phyloP scores from a whole-genome alignment of 345 rosid species.

The Limnanthes douglasii region DNA sequence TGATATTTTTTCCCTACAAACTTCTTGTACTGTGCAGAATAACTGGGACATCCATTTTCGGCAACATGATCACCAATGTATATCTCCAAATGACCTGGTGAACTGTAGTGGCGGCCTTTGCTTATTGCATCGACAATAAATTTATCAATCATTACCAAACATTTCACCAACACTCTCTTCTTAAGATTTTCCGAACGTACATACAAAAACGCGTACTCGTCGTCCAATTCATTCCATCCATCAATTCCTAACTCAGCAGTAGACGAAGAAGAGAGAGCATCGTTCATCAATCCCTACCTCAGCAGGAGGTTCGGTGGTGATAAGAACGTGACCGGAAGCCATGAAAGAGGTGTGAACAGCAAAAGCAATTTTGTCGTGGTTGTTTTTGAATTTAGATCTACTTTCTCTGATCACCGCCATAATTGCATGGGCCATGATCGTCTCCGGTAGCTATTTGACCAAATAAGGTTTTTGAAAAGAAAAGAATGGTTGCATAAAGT shows the following conservation, averaged over 20 bases:
- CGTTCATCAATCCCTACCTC: constrained; percentile 19
- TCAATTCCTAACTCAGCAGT: constrained; percentile 57
- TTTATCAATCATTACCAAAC: too few species aligned
- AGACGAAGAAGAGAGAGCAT: constrained; percentile 33
- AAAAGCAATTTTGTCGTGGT: constrained; percentile 41
- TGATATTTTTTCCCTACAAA: too few species aligned
- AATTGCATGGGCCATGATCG: too few species aligned
- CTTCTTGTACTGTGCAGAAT: constrained; percentile 34
- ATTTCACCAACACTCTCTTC: constrained; percentile 34
- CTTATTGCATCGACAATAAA: too few species aligned
- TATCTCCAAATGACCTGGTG: too few species aligned
- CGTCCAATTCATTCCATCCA: constrained; percentile 36
- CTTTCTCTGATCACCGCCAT: too few species aligned
- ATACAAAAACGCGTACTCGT: constrained; percentile 41
- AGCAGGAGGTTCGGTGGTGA: constrained; percentile 39
- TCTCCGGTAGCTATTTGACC: too few species aligned
- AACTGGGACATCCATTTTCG: constrained; percentile 18
- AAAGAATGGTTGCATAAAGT: too few species aligned
- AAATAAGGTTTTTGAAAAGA: too few species aligned
- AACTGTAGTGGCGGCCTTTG: constrained; percentile 36
- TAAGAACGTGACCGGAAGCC: too few species aligned
- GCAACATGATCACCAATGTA: constrained; percentile 24
- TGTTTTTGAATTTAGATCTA: constrained; percentile 34
- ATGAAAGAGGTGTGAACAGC: constrained; percentile 41
- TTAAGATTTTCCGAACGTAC: constrained; percentile 21